phyloP scores from a whole-genome alignment of 345 rosid species.

The Salix purpurea region DNA sequence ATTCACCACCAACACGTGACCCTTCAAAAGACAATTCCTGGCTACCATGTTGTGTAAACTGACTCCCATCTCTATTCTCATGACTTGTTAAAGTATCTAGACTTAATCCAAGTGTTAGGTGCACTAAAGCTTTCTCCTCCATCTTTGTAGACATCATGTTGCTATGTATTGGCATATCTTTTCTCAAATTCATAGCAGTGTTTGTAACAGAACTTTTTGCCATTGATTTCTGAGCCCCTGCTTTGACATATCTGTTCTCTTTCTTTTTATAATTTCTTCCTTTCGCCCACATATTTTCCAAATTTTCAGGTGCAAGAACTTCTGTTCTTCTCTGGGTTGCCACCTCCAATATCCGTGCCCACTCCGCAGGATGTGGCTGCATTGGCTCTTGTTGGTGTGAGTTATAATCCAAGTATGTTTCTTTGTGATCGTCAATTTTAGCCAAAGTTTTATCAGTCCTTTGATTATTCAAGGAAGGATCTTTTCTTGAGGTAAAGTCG shows the following conservation, averaged over 20 bases:
- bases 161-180: conserved; percentile 25
- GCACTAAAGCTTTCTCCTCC: conserved; percentile 38
- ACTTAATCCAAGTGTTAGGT: conserved; percentile 31
- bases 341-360: conserved; percentile 78
- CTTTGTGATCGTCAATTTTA: conserved; percentile 30
- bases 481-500: conserved; percentile 26
- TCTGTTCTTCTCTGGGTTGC: conserved; percentile 91
- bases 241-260: conserved; percentile 49
- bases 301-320: conserved; percentile 95
- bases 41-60: conserved; percentile 23
- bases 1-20: conserved; percentile 22
- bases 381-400: conserved; percentile 31
- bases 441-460: conserved; percentile 29
- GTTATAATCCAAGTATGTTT: conserved; percentile 22
- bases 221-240: conserved; percentile 25
- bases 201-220: conserved; percentile 21
- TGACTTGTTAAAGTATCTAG: conserved; percentile 36
- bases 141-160: conserved; percentile 27
- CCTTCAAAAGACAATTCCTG: conserved; percentile 30
- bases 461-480: conserved; percentile 30
- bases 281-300: conserved; percentile 97
- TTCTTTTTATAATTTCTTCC: conserved; percentile 86
- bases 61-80: conserved; percentile 15
- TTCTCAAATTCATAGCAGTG: conserved; percentile 20
- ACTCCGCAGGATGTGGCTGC: conserved; percentile 55